phyloP scores from a whole-genome alignment of 345 rosid species.

The Lumnitzera littorea region DNA sequence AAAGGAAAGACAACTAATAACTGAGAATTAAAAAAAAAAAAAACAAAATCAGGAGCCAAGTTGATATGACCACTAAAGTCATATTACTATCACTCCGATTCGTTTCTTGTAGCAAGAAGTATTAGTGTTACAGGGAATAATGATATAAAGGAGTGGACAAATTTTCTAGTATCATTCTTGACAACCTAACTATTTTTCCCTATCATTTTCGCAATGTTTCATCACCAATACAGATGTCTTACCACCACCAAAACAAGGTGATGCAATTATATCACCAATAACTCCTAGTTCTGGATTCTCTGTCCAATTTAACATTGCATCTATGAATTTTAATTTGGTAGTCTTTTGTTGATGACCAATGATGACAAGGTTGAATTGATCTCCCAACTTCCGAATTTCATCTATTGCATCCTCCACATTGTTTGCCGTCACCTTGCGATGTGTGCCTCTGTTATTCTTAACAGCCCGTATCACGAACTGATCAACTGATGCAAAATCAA shows the following conservation, averaged over 20 bases:
- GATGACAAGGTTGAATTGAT: constrained; percentile 17
- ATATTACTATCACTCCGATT: too few relatives aligned
- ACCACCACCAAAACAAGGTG: constrained; percentile 16
- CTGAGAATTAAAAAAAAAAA: too few relatives aligned
- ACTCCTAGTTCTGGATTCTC: constrained; percentile 30
- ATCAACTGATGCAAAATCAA: constrained; percentile 11
- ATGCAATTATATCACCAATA: constrained; percentile 24
- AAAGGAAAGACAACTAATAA: too few relatives aligned
- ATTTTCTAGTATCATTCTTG: too few relatives aligned
- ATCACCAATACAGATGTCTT: constrained; percentile 21
- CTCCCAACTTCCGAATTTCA: constrained; percentile 5
- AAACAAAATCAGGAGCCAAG: too few relatives aligned
- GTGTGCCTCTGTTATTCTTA: not conserved
- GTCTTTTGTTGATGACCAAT: constrained; percentile 14
- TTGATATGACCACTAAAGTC: too few relatives aligned
- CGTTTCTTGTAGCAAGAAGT: too few relatives aligned
- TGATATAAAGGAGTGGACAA: too few relatives aligned
- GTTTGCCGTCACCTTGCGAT: not conserved
- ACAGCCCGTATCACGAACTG: constrained; percentile 9
- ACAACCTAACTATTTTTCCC: too few relatives aligned
- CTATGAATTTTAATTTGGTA: constrained; percentile 1
- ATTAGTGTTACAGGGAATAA: too few relatives aligned
- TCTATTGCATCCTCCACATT: constrained; percentile 10
- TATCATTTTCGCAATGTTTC: constrained; percentile 12
- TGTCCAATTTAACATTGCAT: constrained; percentile 19